Evolutionary conservation across 345 rosid species (phyloP), one percentile per base, ranked within the genome.

Genomic region (Triadica sebifera): DNA sequence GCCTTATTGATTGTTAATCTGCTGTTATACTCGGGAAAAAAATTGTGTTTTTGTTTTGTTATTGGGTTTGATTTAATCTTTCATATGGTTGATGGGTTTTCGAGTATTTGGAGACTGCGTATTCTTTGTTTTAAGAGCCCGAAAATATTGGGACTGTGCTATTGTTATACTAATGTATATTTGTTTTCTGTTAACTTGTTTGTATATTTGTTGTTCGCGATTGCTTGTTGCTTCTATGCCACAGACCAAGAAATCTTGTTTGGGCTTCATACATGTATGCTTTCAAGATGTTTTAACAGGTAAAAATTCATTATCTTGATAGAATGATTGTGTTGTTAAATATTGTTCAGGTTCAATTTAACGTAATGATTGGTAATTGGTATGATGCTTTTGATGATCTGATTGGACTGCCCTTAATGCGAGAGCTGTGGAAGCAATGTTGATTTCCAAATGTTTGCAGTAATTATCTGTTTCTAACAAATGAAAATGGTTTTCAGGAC

Each of bases 401-500:
- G 43, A 62, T 62, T 37, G n/a, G 3, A 22, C 20, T 61, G 37
- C 5, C 6, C 12, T 20, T 1, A 1, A 4, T 62, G 66, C 13
- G 3, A 29, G 66, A 51, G 4, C 43, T 3, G 20, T 65, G 29
- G 15, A 43, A 39, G 12, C 9, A 45, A n/a, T 10, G 25, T n/a
- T 45, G 34, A 41, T 64, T 64, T 64, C 34, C 49, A 9, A 64
- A 41, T 39, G 15, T 64, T 70, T 60, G 41, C 39, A 59, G 65
- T 74, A 52, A 17, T 70, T 39, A 41, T 65, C 43, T 8, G 50
- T 72, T 59, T 34, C 80, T 76, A 47, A 79, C 47, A 34, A 70
- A 6, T 29, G 22, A 65, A 50, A 19, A 22, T 69, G 43, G 20
- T 39, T 74, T 45, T 72, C 87, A 85, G 90, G 87, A 50, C 93